Conservation (phyloP, 2,329 filamentous ascomycete genomes). For the Colletotrichum musicola region DNA sequence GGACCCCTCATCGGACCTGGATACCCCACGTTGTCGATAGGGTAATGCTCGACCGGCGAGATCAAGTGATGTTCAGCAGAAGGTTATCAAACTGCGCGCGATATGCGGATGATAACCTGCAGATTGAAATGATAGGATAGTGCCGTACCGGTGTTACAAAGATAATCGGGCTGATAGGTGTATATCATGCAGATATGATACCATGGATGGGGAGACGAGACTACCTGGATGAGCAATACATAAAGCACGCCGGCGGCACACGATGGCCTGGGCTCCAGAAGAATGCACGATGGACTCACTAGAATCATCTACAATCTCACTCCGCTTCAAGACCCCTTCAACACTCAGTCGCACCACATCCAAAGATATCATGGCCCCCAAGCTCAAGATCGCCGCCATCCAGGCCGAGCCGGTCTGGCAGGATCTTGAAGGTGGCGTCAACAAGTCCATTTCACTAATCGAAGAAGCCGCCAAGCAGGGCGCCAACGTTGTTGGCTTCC, state of each 20-base stretch:
- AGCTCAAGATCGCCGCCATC: slow-evolving; percentile 44
- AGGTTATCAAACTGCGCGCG: not conserved
- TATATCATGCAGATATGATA: not conserved
- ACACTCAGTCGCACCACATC: not conserved
- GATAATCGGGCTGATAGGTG: not conserved
- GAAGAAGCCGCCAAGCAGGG: slow-evolving; percentile 47
- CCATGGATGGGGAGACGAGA: not conserved
- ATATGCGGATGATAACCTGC: not conserved
- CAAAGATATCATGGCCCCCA: slow-evolving; percentile 18
- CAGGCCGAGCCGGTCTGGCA: slow-evolving; percentile 46
- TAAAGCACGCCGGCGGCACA: not conserved
- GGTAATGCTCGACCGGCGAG: slow-evolving; percentile 13
- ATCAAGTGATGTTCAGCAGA: not conserved
- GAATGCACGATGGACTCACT: slow-evolving; percentile 9
- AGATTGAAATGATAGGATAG: slow-evolving; percentile 7
- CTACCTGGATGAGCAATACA: not conserved
- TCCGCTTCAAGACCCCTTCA: not conserved
- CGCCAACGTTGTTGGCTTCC: slow-evolving; percentile 54
- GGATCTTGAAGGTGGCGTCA: slow-evolving; percentile 48
- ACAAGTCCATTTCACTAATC: slow-evolving; percentile 51
- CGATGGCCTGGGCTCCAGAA: slow-evolving; percentile 14
- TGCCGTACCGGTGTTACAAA: slow-evolving; percentile 5
- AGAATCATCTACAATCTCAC: slow-evolving; percentile 3
- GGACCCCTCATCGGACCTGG: slow-evolving; percentile 2
- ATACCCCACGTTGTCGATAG: slow-evolving; percentile 8